A percentile compares a stretch with the other conserved stretches of the same genome.
Conservation (phyloP, 2,329 filamentous ascomycete genomes). For the Xylariomycetidae sp. region DNA sequence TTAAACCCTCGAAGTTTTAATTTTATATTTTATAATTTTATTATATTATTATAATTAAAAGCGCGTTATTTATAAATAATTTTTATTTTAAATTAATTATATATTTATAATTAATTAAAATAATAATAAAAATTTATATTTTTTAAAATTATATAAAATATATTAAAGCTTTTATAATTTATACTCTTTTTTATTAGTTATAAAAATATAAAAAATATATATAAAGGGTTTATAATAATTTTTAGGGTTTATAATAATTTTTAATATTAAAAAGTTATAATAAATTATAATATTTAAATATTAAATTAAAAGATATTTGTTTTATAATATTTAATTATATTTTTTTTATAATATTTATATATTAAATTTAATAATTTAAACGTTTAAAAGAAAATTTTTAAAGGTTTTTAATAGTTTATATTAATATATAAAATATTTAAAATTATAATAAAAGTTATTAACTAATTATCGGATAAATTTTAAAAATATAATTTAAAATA, state of each 20-base stretch:
- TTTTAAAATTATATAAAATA: too few relatives aligned
- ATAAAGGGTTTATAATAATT: background rate
- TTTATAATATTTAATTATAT: background rate
- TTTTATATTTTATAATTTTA: too few relatives aligned
- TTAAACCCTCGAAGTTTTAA: too few relatives aligned
- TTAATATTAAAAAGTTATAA: too few relatives aligned
- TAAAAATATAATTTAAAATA: background rate
- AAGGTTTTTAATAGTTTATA: background rate
- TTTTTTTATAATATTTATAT: background rate
- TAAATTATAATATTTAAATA: background rate
- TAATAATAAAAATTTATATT: too few relatives aligned
- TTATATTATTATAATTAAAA: too few relatives aligned
- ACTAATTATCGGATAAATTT: background rate
- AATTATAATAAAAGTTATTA: background rate
- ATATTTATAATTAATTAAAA: too few relatives aligned
- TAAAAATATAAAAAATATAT: too few relatives aligned
- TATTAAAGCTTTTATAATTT: background rate
- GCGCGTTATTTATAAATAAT: too few relatives aligned
- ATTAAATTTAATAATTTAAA: background rate
- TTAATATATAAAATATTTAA: background rate
- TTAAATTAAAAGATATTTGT: background rate
- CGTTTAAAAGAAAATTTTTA: background rate
- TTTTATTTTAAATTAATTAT: too few relatives aligned
- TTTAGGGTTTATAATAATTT: background rate
- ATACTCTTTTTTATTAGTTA: too few relatives aligned